Conservation (phyloP, 2,329 filamentous ascomycete species). For the Sodiomyces alkalinus region DNA sequence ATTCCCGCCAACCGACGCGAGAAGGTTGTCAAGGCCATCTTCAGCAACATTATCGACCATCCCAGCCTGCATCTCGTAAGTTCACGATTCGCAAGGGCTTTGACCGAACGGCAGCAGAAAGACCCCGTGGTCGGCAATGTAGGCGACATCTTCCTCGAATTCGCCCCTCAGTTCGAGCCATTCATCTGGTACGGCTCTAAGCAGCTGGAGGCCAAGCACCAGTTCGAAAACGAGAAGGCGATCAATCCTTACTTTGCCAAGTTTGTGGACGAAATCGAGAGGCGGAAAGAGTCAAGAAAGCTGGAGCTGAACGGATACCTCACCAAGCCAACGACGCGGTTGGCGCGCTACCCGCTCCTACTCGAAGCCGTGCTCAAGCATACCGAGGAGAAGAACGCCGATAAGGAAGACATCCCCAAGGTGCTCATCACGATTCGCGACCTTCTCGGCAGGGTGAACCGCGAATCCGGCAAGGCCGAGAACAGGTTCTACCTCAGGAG, state of each 20-base stretch:
- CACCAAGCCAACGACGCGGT: constrained; percentile 89
- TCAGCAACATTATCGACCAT: constrained; percentile 82
- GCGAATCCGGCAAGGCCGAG: constrained; percentile 91
- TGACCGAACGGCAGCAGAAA: constrained; percentile 84
- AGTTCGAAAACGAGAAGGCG: constrained; percentile 91
- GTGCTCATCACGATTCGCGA: constrained; percentile 78
- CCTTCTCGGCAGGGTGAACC: constrained; percentile 75
- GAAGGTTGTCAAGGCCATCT: constrained; percentile 84
- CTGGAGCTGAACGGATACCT: constrained; percentile 94
- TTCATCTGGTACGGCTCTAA: constrained; percentile 95
- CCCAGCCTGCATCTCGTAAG: constrained; percentile 78
- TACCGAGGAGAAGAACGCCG: constrained; percentile 75
- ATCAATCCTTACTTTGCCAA: constrained; percentile 72
- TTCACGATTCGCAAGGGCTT: constrained; percentile 68
- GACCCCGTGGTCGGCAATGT: constrained; percentile 76
- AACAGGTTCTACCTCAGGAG: constrained; percentile 93
- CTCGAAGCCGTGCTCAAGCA: constrained; percentile 86
- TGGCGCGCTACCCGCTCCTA: constrained; percentile 85
- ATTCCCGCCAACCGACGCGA: constrained; percentile 81
- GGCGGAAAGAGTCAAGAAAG: constrained; percentile 91
- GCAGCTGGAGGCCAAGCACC: constrained; percentile 91
- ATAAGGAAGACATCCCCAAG: constrained; percentile 84
- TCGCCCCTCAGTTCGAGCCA: constrained; percentile 80
- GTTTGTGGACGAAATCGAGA: constrained; percentile 93
- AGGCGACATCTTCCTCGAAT: constrained; percentile 89